Base-by-base conservation (phyloP, 352 stramenopile genomes). In the Phytophthora agathidicida region DNA sequence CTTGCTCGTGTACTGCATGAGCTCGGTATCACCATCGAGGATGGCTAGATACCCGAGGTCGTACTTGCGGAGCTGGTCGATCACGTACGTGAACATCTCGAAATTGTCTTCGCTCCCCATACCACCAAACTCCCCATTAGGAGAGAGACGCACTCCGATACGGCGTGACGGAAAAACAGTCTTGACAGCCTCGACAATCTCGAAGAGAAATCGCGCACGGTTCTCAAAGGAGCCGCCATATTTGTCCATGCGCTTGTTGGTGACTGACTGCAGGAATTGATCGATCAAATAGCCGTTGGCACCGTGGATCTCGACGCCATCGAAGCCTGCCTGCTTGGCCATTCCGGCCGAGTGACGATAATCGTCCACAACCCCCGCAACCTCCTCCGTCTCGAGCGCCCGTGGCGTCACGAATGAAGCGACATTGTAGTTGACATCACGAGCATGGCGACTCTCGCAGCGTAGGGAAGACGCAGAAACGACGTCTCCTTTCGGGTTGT, bases 221-320 rank as follows among this genome's bases (percentile, higher is more conserved):
- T 73, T 68, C 51, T 71, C 61, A 26, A 71, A 39, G 11, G 60
- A 64, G 5, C 56, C 59, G 13, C 58, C 53, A 26, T 77, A 77
- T 4, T 87, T 65, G 71, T 97, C 89, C 8, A 72, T 92, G 31
- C 83, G 82, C 19, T 71, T 66, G 70, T 98, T 97, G 14, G 59
- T 59, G 6, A 30, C 61, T 5, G 68, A 71, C 42, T 92, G 75
- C 13, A 97, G 48, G 65, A 97, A 96, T 53, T 96, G 71, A 50
- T 98, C 89, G 44, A 98, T 65, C 24, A 98, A 65, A 51, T 97
- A 98, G 13, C 91, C 92, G 53, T 98, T 96, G 0, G 86, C 92
- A 11, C 19, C 60, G 68, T 98, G 93, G 91, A 74, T 39, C 38
- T 74, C 65, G 3, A 74, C 65, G 6, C 65, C 65, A 23, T 73